A percentile compares a stretch with the other conserved stretches of the same genome.
Conservation (phyloP, 768 basidiomycete genomes). For the Pleurotus pulmonarius region DNA sequence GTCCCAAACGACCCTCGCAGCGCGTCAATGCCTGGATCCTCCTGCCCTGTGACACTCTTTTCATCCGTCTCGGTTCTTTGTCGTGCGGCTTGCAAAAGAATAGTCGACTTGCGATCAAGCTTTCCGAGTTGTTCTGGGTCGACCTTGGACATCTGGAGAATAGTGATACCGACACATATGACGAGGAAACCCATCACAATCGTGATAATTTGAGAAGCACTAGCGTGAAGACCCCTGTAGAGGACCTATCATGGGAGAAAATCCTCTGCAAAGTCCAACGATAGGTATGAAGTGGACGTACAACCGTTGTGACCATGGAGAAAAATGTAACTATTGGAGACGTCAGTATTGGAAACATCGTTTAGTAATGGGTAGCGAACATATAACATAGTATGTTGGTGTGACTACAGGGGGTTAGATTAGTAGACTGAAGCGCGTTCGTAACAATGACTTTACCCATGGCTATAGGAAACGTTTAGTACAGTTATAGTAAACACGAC, state of each 20-base stretch:
- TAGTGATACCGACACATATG: conserved; percentile 88
- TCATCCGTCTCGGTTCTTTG: conserved; percentile 70
- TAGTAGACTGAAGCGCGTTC: no score
- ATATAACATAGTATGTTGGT: conserved; percentile 84
- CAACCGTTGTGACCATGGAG: conserved; percentile 80
- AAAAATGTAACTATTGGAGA: conserved; percentile 66
- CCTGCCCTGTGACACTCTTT: conserved; percentile 58
- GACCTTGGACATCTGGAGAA: conserved; percentile 94
- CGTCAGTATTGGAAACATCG: background rate
- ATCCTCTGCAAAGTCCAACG: background rate
- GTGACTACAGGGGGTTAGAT: conserved; percentile 49
- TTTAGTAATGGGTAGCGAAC: conserved; percentile 28
- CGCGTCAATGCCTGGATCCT: conserved; percentile 92
- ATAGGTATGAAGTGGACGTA: conserved; percentile 30
- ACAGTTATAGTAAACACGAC: conserved; percentile 4
- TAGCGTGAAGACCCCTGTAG: conserved; percentile 84
- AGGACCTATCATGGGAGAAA: conserved; percentile 51
- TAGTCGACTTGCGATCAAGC: conserved; percentile 86
- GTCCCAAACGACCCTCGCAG: conserved; percentile 90
- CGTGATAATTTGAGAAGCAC: conserved; percentile 77
- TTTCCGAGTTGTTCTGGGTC: conserved; percentile 76
- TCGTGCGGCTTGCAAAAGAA: conserved; percentile 85
- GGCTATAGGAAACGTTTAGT: conserved; percentile 31
- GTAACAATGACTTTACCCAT: conserved; percentile 47
- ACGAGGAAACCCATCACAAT: conserved; percentile 90